A percentile compares a stretch with the other conserved stretches of the same genome.
These are phyloP conservation scores for Calonectria multiphialidica DNA, from an alignment of 2,329 filamentous ascomycete genomes.

Conservation along the genomic window DNA sequence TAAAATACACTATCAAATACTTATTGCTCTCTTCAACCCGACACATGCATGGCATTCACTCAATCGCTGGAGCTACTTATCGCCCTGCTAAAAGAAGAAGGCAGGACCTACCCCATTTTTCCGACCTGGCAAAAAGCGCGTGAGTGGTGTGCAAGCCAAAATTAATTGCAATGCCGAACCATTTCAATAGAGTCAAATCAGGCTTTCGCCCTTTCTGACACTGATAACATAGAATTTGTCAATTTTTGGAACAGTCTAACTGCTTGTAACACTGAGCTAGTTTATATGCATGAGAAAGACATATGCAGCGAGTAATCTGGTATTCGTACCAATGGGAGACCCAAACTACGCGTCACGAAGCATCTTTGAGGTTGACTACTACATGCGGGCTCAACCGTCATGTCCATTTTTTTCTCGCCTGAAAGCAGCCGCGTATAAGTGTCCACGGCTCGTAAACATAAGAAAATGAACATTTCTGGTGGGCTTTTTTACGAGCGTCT, in stretches of 20 bases:
- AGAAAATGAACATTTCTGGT: too few relatives aligned
- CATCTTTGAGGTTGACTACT: slow-evolving; percentile 40
- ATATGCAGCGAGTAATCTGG: slow-evolving; percentile 43
- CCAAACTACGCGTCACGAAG: slow-evolving; percentile 43
- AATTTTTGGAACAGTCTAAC: slow-evolving; percentile 47
- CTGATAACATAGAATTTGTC: slow-evolving; percentile 50
- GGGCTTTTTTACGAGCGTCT: too few relatives aligned
- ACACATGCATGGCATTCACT: slow-evolving; percentile 41
- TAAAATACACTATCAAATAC: slow-evolving; percentile 43
- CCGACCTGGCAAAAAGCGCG: too few relatives aligned
- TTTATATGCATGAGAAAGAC: slow-evolving; percentile 43
- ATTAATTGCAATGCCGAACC: too few relatives aligned
- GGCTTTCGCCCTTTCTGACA: too few relatives aligned
- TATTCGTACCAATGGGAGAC: slow-evolving; percentile 45
- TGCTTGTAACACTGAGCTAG: slow-evolving; percentile 42
- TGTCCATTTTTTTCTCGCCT: too few relatives aligned
- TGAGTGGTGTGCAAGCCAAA: too few relatives aligned
- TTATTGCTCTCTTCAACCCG: slow-evolving; percentile 38
- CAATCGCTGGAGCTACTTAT: slow-evolving; percentile 44
- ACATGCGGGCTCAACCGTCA: too few relatives aligned
- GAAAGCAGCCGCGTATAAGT: too few relatives aligned
- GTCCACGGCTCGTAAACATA: too few relatives aligned
- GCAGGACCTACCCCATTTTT: too few relatives aligned
- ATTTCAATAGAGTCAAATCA: too few relatives aligned
- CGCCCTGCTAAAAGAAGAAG: slow-evolving; percentile 40